Base-by-base conservation (phyloP, 371 early-diverging fungal species). In the Umbelopsis sp. region DNA sequence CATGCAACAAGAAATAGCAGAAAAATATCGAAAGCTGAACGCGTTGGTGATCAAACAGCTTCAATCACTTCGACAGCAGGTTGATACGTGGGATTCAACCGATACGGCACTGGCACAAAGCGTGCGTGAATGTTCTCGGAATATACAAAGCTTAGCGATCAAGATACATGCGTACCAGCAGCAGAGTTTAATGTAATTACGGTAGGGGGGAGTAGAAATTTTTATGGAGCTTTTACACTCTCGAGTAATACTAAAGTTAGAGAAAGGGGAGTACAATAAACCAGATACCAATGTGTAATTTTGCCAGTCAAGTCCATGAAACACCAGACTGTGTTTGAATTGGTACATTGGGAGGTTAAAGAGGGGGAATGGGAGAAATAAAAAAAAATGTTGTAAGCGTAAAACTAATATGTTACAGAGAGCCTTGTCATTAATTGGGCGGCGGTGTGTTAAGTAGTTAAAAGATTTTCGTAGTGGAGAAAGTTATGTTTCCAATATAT, bases 101-200 rank as follows among this genome's bases (percentile, higher is more conserved):
- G 57, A 57, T 57, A 57, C 57, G 9, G n/a, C 12, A 18, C 35
- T 57, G 5, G 32, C 29, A 18, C 57, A 57, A 37, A 7, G 32
- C 8, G 57, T 57, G 12, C 57, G 57, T 57, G 57, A 57, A 57
- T 57, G 57, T 57, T 29, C 8, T 18, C 57, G 57, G 29, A 57
- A 57, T 18, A 8, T 57, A 18, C 32, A 57, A 35, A 35, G 57
- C 12, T 57, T 57, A 35, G 35, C 35, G n/a, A 57, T 35, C 35
- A 29, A 35, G 29, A 57, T 57, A 57, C 57, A 35, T 29, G 32
- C 14, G 35, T 57, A 57, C 32, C 57, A 57, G 29, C 57, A 57
- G 32, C 48, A 48, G 20, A 48, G 48, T 48, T 48, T 48, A 48
- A 35, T 57, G 29, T 57, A 57, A 57, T 57, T 29, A 57, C 57